Base-by-base conservation (phyloP, 2,329 filamentous ascomycete genomes). In the Laburnicola sp. region DNA sequence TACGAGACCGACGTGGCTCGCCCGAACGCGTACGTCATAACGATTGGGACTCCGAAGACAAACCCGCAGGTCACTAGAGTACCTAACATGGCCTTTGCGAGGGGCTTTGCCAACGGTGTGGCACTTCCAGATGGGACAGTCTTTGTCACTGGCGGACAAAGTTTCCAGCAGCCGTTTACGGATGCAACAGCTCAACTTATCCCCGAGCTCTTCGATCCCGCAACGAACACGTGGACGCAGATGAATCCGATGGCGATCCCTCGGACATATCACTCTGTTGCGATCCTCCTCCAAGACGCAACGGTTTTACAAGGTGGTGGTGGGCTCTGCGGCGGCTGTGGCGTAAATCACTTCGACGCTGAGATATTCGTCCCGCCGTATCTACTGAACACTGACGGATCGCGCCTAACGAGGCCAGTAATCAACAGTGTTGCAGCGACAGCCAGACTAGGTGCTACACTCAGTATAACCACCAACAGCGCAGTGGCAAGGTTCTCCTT, bases 291-390 rank as follows among this genome's bases (percentile, higher is more conserved):
- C 6, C 58, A 57, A 2, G 66, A 70, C 28, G 65, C 55, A 5
- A 65, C 60, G 3, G 54, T 69, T 3, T 56, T 68, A 25, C 50
- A 48, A 2, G 63, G 54, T 6, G 66, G 64, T 6, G 65, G 66
- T 6, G 65, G 66, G 2, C 72, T 84, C 4, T 85, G 82, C 45
- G 75, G 74, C 35, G 74, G 66, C 54, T 69, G 71, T 53, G 69
- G 71, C 25, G 58, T 52, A 11, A 80, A 84, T 50, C 82, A 85
- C 55, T 75, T 74, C 34, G 80, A 85, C 53, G 80, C 66, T 4
- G 76, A 85, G 63, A 78, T 85, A 45, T 85, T 78, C 63, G 75
- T 73, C 3, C 83, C 82, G 0, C 76, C 79, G 0, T 85, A 85
- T 53, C 77, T 85, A 0, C 78, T 82, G 53, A 77, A 75, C 27